Conservation (phyloP, 1,284 basidiomycete genomes). For the Puccinia brachypodii region DNA sequence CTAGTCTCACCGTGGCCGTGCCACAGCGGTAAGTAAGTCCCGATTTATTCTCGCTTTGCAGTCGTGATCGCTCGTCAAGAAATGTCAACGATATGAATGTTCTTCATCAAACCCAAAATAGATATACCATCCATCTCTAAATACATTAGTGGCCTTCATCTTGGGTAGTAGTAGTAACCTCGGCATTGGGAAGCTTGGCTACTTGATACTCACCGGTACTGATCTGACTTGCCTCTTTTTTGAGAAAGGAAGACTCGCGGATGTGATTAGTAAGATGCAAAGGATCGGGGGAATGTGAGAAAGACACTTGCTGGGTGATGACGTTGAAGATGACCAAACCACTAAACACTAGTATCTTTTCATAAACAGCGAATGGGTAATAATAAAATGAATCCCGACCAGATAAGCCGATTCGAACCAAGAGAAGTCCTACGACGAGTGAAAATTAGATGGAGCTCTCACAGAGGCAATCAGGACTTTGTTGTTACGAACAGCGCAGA, state of each 20-base stretch:
- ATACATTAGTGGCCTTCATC: neutral
- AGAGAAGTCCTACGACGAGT: no score
- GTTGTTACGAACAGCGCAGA: neutral
- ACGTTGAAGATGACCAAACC: neutral
- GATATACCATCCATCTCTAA: neutral
- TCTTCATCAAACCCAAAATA: neutral
- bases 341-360: neutral
- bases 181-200: neutral
- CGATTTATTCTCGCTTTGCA: neutral
- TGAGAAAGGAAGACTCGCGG: neutral
- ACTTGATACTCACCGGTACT: neutral
- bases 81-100: neutral
- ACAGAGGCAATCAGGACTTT: conserved; percentile 1
- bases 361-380: neutral
- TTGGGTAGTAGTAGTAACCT: neutral
- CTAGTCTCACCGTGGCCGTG: neutral
- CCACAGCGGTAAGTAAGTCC: neutral
- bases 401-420: no score
- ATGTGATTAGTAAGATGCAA: neutral
- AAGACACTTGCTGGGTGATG: conserved; percentile 8
- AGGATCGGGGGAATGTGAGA: neutral
- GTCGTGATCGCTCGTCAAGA: neutral
- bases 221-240: neutral
- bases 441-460: neutral
- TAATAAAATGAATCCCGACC: no score